phyloP scores from a whole-genome alignment of 2,329 filamentous ascomycete genomes.

The Monilinia vaccinii-corymbosi region DNA sequence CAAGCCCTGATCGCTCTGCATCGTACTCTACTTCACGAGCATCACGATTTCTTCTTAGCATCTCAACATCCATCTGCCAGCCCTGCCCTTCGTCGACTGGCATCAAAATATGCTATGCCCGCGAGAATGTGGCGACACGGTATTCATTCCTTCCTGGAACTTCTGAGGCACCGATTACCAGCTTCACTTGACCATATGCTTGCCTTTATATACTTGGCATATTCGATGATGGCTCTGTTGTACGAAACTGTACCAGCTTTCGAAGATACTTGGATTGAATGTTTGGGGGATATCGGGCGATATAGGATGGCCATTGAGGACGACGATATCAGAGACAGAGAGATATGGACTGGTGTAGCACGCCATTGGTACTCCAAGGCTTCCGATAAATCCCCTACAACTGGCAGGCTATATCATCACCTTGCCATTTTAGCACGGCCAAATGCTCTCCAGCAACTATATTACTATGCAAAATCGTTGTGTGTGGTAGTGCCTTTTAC shows the following conservation, averaged over 20 bases:
- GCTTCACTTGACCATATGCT: constrained; percentile 81
- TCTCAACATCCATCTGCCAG: constrained; percentile 77
- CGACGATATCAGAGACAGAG: constrained; percentile 59
- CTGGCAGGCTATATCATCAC: constrained; percentile 80
- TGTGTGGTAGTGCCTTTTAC: constrained; percentile 49
- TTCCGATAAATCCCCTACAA: constrained; percentile 64
- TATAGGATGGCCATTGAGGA: constrained; percentile 91
- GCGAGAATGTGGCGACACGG: constrained; percentile 90
- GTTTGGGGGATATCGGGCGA: constrained; percentile 73
- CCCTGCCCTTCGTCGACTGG: constrained; percentile 55
- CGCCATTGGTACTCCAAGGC: constrained; percentile 62
- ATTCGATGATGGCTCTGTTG: constrained; percentile 79
- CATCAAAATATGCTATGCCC: constrained; percentile 82
- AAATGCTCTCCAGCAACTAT: constrained; percentile 61
- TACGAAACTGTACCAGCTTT: constrained; percentile 80
- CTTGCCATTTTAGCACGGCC: constrained; percentile 69
- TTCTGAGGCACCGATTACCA: constrained; percentile 66
- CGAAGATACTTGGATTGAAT: constrained; percentile 80
- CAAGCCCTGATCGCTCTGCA: constrained; percentile 77
- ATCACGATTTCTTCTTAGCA: constrained; percentile 80
- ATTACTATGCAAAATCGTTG: constrained; percentile 62
- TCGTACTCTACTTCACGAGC: constrained; percentile 69
- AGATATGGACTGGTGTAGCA: constrained; percentile 74
- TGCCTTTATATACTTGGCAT: constrained; percentile 79
- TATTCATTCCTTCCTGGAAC: constrained; percentile 76